These are phyloP conservation scores for Meyerozyma guilliermondii DNA, from an alignment of 1,139 yeast genomes.

Conservation along the genomic window DNA sequence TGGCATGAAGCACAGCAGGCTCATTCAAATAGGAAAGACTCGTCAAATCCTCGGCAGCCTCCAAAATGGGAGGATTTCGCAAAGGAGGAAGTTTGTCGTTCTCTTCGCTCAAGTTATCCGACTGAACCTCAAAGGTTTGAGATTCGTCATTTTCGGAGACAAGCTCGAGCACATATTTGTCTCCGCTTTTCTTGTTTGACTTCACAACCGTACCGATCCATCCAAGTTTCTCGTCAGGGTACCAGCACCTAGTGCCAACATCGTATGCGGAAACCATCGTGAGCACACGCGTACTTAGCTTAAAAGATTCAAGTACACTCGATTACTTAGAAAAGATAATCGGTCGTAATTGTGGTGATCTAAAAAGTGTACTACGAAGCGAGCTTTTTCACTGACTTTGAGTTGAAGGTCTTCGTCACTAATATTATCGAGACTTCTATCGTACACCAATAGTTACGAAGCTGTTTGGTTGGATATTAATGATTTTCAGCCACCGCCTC, in stretches of 20 bases:
- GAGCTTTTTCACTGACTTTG: too few relatives aligned
- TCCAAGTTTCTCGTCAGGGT: conserved; percentile 80
- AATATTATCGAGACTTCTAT: too few relatives aligned
- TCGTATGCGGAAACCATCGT: conserved; percentile 26
- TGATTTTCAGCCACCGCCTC: not conserved
- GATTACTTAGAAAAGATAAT: too few relatives aligned
- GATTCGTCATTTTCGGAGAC: conserved; percentile 57
- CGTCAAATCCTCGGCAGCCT: conserved; percentile 92
- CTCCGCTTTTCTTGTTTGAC: conserved; percentile 44
- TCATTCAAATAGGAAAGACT: conserved; percentile 89
- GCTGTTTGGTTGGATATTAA: not conserved
- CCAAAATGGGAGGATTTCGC: conserved; percentile 90
- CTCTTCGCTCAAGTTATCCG: conserved; percentile 45
- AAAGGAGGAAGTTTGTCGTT: conserved; percentile 68
- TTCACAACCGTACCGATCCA: conserved; percentile 88
- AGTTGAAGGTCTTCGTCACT: too few relatives aligned
- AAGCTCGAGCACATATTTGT: conserved; percentile 55
- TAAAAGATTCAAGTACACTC: too few relatives aligned
- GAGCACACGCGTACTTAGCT: not conserved
- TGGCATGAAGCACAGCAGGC: conserved; percentile 94
- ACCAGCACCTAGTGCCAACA: conserved; percentile 81
- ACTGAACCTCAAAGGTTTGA: conserved; percentile 44
- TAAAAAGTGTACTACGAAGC: too few relatives aligned
- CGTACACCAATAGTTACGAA: not conserved
- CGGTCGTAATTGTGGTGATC: too few relatives aligned